Evolutionary conservation across 495 filamentous ascomycete genomes (phyloP), one percentile per base, ranked within the genome.

Genomic region (Neurospora terricola): DNA sequence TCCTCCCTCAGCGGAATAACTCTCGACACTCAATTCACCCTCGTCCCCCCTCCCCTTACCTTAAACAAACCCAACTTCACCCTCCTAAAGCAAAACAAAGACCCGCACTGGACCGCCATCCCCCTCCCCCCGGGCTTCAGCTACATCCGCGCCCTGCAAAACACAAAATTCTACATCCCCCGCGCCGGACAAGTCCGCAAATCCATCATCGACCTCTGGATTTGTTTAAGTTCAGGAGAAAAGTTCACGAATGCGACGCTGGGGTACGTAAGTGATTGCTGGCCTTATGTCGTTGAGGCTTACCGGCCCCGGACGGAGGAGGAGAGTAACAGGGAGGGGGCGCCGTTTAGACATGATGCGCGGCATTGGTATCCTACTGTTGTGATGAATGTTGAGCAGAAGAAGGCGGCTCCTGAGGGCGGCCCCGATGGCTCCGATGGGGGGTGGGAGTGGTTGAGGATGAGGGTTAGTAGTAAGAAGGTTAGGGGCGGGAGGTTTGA

Each of bases 291-390:
- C 23, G 74, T 81, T 12, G 78, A 81, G 68, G 72, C 73, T 21
- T 75, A 77, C 38, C 71, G 78, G 7, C 78, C 79, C 8, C 16
- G 70, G 37, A 72, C 69, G 48, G 71, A 37, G 21, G 71, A 70
- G 0, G 68, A 38, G 18, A 16, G 10, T 18, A 30, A 39, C 2
- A 18, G 34, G 34, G 37, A 39, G 5, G 34, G 34, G 34, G 37
- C 70, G n/a, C 69, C 74, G 8, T 79, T 77, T 30, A 34, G 40
- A 18, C 59, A 54, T 2, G 71, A 73, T 38, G 54, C 54, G 0
- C 42, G 69, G 39, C 86, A 83, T 76, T 95, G 93, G 93, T 95
- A 94, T 82, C 93, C 92, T 0, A 96, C 92, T 4, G 81, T 96
- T 18, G 84, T 91, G 27, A 80, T 93, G 80, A 90, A 89, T 74